Percentiles rank a stretch among this genome's conserved stretches.
Conservation (phyloP, 2,329 filamentous ascomycete species). For the Aspergillus sp. region DNA sequence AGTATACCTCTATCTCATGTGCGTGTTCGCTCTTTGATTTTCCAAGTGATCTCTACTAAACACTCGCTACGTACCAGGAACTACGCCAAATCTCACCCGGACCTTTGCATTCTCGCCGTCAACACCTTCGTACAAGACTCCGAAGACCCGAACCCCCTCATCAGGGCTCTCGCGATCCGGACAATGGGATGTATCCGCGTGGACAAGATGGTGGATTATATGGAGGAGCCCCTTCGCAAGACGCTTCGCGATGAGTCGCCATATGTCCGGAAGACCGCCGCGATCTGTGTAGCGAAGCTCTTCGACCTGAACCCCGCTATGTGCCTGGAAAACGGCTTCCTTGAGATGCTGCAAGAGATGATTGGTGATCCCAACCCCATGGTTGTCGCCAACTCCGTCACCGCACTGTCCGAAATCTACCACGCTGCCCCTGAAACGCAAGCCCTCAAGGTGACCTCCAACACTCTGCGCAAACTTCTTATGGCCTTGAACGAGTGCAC, state of each 20-base stretch:
- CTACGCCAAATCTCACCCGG: slow-evolving; percentile 98
- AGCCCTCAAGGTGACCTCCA: slow-evolving; percentile 78
- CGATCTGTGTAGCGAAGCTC: slow-evolving; percentile 95
- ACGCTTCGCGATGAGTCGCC: slow-evolving; percentile 96
- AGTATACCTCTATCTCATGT: slow-evolving; percentile 98
- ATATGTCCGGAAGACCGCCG: slow-evolving; percentile 96
- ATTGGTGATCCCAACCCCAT: slow-evolving; percentile 98
- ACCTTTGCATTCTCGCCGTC: slow-evolving; percentile 96
- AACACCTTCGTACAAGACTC: slow-evolving; percentile 99
- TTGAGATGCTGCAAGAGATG: slow-evolving; percentile 90
- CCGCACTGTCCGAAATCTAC: slow-evolving; percentile 85
- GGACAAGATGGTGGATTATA: slow-evolving; percentile 99
- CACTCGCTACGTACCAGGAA: slow-evolving; percentile 64
- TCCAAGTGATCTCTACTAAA: slow-evolving; percentile 20
- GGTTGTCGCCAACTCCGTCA: slow-evolving; percentile 97
- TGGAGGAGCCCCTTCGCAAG: slow-evolving; percentile 96
- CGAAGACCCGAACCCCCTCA: slow-evolving; percentile 95
- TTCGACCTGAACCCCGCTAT: slow-evolving; percentile 91
- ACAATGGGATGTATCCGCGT: slow-evolving; percentile 99
- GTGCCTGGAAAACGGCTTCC: slow-evolving; percentile 95
- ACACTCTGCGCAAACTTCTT: slow-evolving; percentile 89
- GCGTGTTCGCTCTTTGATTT: slow-evolving; percentile 34
- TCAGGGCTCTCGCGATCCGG: slow-evolving; percentile 89
- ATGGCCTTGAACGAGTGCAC: slow-evolving; percentile 98
- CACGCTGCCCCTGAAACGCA: slow-evolving; percentile 89